phyloP scores from a whole-genome alignment of 352 stramenopile species.

The Phytophthora cajani region DNA sequence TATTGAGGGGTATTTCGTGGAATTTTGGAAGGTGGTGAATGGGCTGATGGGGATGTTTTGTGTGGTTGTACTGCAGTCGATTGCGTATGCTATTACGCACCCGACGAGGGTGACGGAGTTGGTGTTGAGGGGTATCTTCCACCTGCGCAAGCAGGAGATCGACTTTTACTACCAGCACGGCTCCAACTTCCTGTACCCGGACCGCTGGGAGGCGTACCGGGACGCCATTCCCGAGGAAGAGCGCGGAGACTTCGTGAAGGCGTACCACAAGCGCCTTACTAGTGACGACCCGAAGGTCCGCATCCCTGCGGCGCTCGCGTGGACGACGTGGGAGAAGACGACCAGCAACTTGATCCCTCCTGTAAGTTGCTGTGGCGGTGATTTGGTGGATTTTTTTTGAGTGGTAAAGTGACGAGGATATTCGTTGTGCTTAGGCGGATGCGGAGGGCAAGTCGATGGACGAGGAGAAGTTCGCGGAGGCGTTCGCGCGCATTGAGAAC shows the following conservation, averaged over 20 bases:
- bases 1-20: neutral
- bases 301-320: conserved; percentile 85
- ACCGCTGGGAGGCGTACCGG: conserved; percentile 91
- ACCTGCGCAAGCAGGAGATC: conserved; percentile 91
- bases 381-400: neutral
- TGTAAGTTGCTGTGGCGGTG: conserved; percentile 28
- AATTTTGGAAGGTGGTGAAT: neutral
- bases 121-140: conserved; percentile 93
- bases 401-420: neutral
- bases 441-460: conserved; percentile 80
- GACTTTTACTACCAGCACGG: conserved; percentile 94
- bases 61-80: conserved; percentile 59
- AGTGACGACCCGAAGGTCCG: conserved; percentile 87
- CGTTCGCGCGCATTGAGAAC: conserved; percentile 94
- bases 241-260: conserved; percentile 81
- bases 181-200: conserved; percentile 91
- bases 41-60: neutral
- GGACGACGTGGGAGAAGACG: conserved; percentile 93
- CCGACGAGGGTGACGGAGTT: conserved; percentile 85
- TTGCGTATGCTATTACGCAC: conserved; percentile 93
- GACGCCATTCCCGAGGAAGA: conserved; percentile 89
- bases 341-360: conserved; percentile 85
- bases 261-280: conserved; percentile 89
- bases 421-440: conserved; percentile 41
- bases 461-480: conserved; percentile 85